Base-by-base conservation (phyloP, 108 stramenopile genomes). In the Nitzschia palea region DNA sequence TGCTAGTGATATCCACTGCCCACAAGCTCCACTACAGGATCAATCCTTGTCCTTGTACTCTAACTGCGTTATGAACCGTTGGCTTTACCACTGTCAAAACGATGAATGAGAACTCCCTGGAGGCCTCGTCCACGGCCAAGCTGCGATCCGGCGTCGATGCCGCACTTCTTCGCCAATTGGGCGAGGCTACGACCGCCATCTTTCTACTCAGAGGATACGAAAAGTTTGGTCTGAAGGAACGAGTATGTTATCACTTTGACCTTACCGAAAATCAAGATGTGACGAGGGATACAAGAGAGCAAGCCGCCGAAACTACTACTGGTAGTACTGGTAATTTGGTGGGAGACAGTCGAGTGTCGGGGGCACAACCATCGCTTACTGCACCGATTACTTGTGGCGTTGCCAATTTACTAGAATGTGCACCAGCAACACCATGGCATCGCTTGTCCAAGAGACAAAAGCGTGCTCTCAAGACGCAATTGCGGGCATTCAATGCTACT, bases 241-340 rank as follows among this genome's bases (percentile, higher is more conserved):
- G 91, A 17, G 80, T 81, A 27, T 84, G 82, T 40, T 93, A 93
- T 56, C 91, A 93, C 68, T 89, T 89, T 65, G 88, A 93, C 75
- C 65, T 93, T 34, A 79, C 84, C 12, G 85, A 85, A 55, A 71
- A 15, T 53, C 35, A 22, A 37, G 14, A 31, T 28, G 35, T 27
- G n/a, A n/a, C n/a, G n/a, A n/a, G n/a, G n/a, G n/a, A n/a, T n/a
- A n/a, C n/a, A n/a, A n/a, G n/a, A n/a, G n/a, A n/a, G n/a, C n/a
- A n/a, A n/a, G n/a, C n/a, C n/a, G n/a, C n/a, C n/a, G n/a, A n/a
- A 35, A n/a, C 35, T 18, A 26, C n/a, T 47, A 14, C n/a, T 25
- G 32, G 10, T 22, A 44, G 20, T 15, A 20, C n/a, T 42, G 28
- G 26, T 32, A 51, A n/a, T n/a, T n/a, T n/a, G 15, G 17, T 37